Base-by-base conservation (phyloP, 2,329 filamentous ascomycete species). In the Aspergillus novoparasiticus region DNA sequence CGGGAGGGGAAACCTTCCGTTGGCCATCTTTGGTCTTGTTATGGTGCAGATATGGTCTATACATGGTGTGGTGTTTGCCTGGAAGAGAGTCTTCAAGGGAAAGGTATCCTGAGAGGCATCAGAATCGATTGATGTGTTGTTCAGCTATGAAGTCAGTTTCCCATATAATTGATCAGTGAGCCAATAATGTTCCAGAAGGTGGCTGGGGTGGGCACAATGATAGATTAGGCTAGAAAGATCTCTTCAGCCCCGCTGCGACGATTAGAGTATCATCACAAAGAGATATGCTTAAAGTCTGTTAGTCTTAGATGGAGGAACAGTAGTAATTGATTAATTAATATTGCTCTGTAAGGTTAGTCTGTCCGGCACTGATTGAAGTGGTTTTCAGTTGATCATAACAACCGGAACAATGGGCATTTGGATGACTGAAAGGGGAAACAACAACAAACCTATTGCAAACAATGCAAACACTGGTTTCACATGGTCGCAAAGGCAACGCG, bases 1-100 rank as follows among this genome's bases (percentile, higher is more conserved):
- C 77, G 21, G 81, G 79, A 61, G 81, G 81, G 63, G 80, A 81
- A 62, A 81, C 77, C 73, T 81, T 82, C 68, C 80, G 76, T 58
- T 78, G 73, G 60, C 72, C 69, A 48, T 75, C 70, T 64, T 73
- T 75, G 56, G 73, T 64, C 64, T 73, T 79, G 63, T 68, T 64
- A 63, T 74, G 63, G n/a, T 54, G 64, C 51, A 69, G 60, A 45
- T 69, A 63, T 43, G 68, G 73, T 65, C 73, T 75, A 68, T 80
- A 78, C 70, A 81, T 78, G 73, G 79, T 80, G 56, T 50, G 39
- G 39, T 41, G 39, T 55, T 56, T 56, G 36, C 45, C 46, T 23
- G 34, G 46, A 61, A 51, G 46, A 39, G 55, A 21, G n/a, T 39
- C 21, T 41, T 55, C 39, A 48, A 32, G 45, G 45, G 60, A 48